These are phyloP conservation scores for Flaveria floridana DNA, from an alignment of 140 eudicot genomes.

Conservation along the genomic window DNA sequence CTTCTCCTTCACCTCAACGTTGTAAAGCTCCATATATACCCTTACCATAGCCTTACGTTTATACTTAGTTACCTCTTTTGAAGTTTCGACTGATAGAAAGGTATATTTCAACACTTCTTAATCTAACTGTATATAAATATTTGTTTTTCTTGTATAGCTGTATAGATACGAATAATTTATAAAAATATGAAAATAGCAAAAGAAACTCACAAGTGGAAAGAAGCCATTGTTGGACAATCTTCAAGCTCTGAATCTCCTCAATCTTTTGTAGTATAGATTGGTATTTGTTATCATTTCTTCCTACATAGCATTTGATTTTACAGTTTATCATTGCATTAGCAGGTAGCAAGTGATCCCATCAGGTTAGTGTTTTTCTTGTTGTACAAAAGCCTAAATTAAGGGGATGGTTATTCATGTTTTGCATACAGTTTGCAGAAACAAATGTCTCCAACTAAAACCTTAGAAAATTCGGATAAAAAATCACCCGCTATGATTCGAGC, in stretches of 20 bases:
- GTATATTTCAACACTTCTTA: too few relatives aligned
- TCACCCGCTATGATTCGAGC: constrained; percentile 57
- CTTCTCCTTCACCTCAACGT: too few relatives aligned
- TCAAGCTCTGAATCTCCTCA: neutral
- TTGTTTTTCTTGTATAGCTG: too few relatives aligned
- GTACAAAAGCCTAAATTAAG: constrained; percentile 4
- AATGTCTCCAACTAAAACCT: constrained; percentile 31
- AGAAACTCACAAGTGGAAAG: constrained; percentile 8
- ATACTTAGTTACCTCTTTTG: too few relatives aligned
- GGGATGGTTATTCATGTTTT: neutral
- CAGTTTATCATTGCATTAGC: constrained; percentile 25
- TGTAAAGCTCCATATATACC: too few relatives aligned
- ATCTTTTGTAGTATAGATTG: constrained; percentile 30
- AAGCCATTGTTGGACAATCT: constrained; percentile 9
- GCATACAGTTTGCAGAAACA: constrained; percentile 31
- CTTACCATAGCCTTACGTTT: too few relatives aligned
- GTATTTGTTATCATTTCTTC: neutral
- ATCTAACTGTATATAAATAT: too few relatives aligned
- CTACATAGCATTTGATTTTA: constrained; percentile 8
- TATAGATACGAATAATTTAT: too few relatives aligned
- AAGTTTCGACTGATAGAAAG: too few relatives aligned
- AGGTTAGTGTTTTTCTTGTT: constrained; percentile 1
- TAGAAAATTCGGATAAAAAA: constrained; percentile 23
- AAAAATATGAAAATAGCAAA: too few relatives aligned
- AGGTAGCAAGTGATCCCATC: constrained; percentile 25